Evolutionary conservation across 495 filamentous ascomycete species (phyloP).

Genomic region (Cairneyella variabilis): DNA sequence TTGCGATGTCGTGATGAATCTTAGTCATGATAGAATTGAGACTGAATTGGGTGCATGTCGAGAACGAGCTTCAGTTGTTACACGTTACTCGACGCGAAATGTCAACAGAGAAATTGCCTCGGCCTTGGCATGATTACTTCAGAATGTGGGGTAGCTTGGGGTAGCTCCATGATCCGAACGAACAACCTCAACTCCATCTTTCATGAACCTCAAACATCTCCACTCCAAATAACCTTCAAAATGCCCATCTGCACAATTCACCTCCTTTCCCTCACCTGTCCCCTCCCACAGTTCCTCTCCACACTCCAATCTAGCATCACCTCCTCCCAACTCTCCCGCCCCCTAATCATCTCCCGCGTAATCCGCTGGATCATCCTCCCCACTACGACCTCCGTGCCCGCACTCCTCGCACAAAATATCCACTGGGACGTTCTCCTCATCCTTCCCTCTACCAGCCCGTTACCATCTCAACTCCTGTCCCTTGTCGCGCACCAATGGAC

Average conservation of each 20-base stretch:
- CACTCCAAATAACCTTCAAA: neutral
- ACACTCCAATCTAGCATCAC: constrained; percentile 23
- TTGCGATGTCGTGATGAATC: too few relatives aligned
- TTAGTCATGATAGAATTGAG: too few relatives aligned
- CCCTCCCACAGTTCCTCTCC: constrained; percentile 26
- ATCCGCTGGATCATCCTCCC: constrained; percentile 57
- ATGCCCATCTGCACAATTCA: constrained; percentile 48
- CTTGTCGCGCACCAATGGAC: constrained; percentile 37
- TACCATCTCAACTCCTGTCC: constrained; percentile 38
- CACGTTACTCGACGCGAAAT: too few relatives aligned
- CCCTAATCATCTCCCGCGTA: constrained; percentile 45
- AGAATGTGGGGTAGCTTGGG: too few relatives aligned
- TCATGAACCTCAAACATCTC: neutral
- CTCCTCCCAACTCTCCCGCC: constrained; percentile 26
- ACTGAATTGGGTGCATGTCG: too few relatives aligned
- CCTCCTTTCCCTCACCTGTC: constrained; percentile 36
- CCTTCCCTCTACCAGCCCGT: constrained; percentile 32
- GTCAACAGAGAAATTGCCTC: too few relatives aligned
- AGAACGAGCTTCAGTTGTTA: too few relatives aligned
- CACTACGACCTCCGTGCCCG: constrained; percentile 38
- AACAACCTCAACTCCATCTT: too few relatives aligned
- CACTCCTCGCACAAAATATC: constrained; percentile 41
- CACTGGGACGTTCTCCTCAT: constrained; percentile 58
- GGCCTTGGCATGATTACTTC: too few relatives aligned
- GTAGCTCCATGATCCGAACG: too few relatives aligned